Evolutionary conservation across 495 filamentous ascomycete genomes (phyloP), one percentile per base, ranked within the genome.

Genomic region (Podospora sp.): DNA sequence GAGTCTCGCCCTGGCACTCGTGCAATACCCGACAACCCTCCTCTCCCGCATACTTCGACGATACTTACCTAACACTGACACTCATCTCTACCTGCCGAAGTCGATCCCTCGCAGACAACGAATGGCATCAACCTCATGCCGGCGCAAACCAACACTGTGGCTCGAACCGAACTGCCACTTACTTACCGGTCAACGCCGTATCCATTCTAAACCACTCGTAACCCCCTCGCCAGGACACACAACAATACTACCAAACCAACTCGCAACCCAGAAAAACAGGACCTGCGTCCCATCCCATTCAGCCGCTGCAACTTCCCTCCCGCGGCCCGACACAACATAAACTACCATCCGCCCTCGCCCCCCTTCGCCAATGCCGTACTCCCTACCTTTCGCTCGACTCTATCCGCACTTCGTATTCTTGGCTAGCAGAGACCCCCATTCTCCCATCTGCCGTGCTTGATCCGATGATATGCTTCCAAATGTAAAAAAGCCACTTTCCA

Each of bases 251-350:
- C 29, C 29, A 33, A 33, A 8, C 29, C 29, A 46, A 18, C 40
- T 46, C 16, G 8, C 40, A 46, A 46, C 40, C 40, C 40, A 46
- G 57, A 21, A 59, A 59, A n/a, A 29, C 57, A 59, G 57, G 57
- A 59, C 57, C 59, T 49, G 59, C 59, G 49, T 62, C 6, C 14
- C n/a, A 24, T 21, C 12, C 14, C 24, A 55, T 55, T 55, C 52
- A 55, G 25, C 52, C 52, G 35, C 59, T 62, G 59, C 59, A 20
- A 21, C 59, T 2, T 25, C 8, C 35, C 36, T 25, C 49, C 59
- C 59, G 27, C 59, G 59, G 59, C 35, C 59, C 59, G 33, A 29
- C 27, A 36, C n/a, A 9, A 62, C 59, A 29, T 55, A 11, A 22
- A 24, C n/a, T n/a, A 55, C 21, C 24, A 22, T 24, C 21, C 24